Percentiles rank a stretch among this genome's conserved stretches.
Evolutionary conservation across 2,329 filamentous ascomycete genomes (phyloP).

Genomic region (Byssochlamys sp.): DNA sequence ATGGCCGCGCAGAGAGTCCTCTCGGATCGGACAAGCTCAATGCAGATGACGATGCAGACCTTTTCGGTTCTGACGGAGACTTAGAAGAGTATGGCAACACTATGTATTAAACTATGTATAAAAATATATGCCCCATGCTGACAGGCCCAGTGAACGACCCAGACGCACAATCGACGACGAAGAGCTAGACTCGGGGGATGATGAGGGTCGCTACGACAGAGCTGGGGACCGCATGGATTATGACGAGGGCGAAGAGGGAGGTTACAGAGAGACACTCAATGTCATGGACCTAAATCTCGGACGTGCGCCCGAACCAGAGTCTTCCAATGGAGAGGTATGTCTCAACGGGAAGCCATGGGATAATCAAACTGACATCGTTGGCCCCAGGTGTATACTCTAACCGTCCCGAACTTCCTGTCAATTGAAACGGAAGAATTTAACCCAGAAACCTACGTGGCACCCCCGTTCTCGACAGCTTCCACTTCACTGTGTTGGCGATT

Average conservation of each 20-base stretch:
- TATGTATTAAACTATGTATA: background rate
- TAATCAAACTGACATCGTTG: background rate
- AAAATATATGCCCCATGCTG: slow-evolving; percentile 5
- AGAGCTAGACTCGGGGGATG: slow-evolving; percentile 56
- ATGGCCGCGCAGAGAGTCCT: slow-evolving; percentile 16
- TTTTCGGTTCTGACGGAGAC: slow-evolving; percentile 37
- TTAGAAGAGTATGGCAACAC: slow-evolving; percentile 18
- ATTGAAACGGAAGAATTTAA: slow-evolving; percentile 54
- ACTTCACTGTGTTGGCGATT: slow-evolving; percentile 58
- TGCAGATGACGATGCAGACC: slow-evolving; percentile 31
- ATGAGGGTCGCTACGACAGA: slow-evolving; percentile 48
- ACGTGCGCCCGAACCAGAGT: slow-evolving; percentile 49
- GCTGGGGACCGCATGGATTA: slow-evolving; percentile 37
- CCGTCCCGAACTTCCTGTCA: slow-evolving; percentile 53
- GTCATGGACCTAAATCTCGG: slow-evolving; percentile 49
- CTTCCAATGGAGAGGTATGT: slow-evolving; percentile 31
- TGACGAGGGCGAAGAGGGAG: slow-evolving; percentile 30
- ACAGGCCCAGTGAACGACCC: slow-evolving; percentile 15
- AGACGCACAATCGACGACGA: slow-evolving; percentile 49
- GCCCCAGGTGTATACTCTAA: slow-evolving; percentile 51
- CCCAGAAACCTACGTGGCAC: slow-evolving; percentile 51
- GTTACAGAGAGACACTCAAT: slow-evolving; percentile 40
- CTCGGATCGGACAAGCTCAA: slow-evolving; percentile 19
- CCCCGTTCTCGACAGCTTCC: slow-evolving; percentile 54
- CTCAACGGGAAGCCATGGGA: background rate